Evolutionary conservation across 306 rosid genomes (phyloP).

Genomic region (Acacia confusa): DNA sequence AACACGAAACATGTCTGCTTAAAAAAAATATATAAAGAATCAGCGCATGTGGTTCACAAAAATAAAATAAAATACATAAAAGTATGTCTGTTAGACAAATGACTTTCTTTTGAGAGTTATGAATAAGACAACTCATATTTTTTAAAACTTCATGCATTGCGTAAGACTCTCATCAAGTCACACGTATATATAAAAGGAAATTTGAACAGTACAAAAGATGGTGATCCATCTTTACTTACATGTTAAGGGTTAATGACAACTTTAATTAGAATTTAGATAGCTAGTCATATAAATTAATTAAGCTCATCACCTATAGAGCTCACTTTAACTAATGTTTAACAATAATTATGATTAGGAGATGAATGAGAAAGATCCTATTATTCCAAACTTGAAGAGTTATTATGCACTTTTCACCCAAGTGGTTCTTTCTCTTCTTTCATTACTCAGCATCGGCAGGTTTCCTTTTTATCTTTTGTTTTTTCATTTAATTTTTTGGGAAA

Average conservation of each 20-base stretch:
- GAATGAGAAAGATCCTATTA: background rate
- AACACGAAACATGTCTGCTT: no score
- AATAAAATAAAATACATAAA: no score
- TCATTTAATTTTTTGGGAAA: no score
- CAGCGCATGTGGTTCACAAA: no score
- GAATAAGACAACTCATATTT: no score
- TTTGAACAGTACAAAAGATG: background rate
- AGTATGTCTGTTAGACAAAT: no score
- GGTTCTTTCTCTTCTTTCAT: conserved; percentile 3
- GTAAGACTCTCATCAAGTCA: background rate
- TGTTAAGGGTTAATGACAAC: background rate
- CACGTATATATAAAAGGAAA: no score
- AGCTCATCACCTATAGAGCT: background rate
- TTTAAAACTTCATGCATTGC: background rate
- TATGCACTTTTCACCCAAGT: conserved; percentile 16
- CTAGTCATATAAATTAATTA: background rate
- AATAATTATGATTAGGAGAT: background rate
- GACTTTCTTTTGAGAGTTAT: no score
- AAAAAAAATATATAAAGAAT: no score
- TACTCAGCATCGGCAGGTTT: background rate
- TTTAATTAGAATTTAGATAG: background rate
- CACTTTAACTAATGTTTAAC: background rate
- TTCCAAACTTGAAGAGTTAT: conserved; percentile 26
- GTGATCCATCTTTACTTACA: background rate
- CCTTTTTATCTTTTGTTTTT: background rate